Base-by-base conservation (phyloP, 495 filamentous ascomycete genomes). In the Penicillium riverlandense region DNA sequence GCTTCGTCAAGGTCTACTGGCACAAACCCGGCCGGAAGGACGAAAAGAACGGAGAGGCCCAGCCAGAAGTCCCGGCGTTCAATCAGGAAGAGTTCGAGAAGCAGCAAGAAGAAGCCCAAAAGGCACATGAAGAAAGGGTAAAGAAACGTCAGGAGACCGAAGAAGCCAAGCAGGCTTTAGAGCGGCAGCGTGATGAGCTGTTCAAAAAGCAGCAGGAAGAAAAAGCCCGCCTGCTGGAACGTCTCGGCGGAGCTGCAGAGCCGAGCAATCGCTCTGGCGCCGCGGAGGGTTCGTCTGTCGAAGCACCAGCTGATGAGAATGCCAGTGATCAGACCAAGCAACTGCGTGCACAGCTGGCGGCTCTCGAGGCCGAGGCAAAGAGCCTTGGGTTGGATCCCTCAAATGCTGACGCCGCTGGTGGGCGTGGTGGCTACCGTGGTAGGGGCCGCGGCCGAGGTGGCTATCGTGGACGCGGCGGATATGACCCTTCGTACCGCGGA, bases 1-100 rank as follows among this genome's bases (percentile, higher is more conserved):
- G 92, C 13, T 98, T 98, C 54, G 92, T 98, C 36, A 98, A 96
- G 59, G 89, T 98, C 6, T 98, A 90, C 55, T 98, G 92, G 92
- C 77, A 86, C 61, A 91, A 86, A 50, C 77, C 82, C 0, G 79
- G 82, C 2, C 50, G 54, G 13, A 67, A 67, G 29, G 57, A 65
- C 6, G 66, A 72, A 13, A 57, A 49, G 33, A 66, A 64, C 32
- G 56, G 54, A 28, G 59, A 41, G 40, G 59, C 52, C 31, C 59
- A 48, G 37, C 50, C 55, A 11, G 57, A 57, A 27, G 35, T 56
- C 15, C 51, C 50, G 15, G 69, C 78, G 37, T 79, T 95, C 41
- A 83, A 97, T 53, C 71, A 80, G 51, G 88, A 86, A 45, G 85
- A 92, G 45, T 85, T 97, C 44, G 61, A 79, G 40, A 78, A 70